phyloP scores from a whole-genome alignment of 306 rosid species.

The Delonix regia region DNA sequence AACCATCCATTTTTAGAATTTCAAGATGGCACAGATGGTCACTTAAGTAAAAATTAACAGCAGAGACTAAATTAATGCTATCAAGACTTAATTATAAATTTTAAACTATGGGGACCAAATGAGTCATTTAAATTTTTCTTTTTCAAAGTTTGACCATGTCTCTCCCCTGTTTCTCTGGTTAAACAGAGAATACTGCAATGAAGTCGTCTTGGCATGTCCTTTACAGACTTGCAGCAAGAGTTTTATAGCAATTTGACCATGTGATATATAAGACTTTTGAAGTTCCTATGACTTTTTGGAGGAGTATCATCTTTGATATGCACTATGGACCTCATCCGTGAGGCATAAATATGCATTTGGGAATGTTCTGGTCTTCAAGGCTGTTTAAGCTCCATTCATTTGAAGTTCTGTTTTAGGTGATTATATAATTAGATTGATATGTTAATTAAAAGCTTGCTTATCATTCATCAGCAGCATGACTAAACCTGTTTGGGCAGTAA shows the following conservation, averaged over 20 bases:
- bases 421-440: constrained; percentile 2
- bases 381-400: constrained; percentile 26
- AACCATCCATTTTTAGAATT: too few species aligned
- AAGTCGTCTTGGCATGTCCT: too few species aligned
- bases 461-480: neutral
- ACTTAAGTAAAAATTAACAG: too few species aligned
- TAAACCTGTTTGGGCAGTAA: neutral
- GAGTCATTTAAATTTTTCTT: too few species aligned
- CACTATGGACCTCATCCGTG: neutral
- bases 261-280: neutral
- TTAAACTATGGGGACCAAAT: too few species aligned
- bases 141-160: neutral
- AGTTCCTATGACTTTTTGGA: neutral
- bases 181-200: neutral
- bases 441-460: constrained; percentile 26
- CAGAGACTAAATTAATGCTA: too few species aligned
- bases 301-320: neutral
- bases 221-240: neutral
- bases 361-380: constrained; percentile 14
- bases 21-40: too few species aligned
- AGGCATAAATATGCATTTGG: constrained; percentile 9
- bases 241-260: neutral
- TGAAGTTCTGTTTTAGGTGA: neutral
- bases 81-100: too few species aligned
- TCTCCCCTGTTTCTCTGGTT: neutral